Base-by-base conservation (phyloP, 768 basidiomycete species). In the Amanita polypyramis region DNA sequence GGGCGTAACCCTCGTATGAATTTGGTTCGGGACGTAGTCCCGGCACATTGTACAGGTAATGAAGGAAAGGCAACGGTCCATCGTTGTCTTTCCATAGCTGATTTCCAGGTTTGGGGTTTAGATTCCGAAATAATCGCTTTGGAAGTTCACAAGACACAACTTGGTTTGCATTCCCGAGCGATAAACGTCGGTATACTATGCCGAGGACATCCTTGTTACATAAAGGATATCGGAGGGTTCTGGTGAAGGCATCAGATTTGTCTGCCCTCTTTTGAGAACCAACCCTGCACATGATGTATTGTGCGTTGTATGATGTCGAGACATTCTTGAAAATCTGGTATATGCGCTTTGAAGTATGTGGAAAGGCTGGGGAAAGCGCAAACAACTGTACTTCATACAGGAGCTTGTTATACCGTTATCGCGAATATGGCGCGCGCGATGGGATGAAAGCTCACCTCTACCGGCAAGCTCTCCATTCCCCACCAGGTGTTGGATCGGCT, bases 1-100 rank as follows among this genome's bases (percentile, higher is more conserved):
- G 77, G 0, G 85, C 82, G 58, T 93, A 96, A 1, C 93, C 94
- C 2, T 76, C 70, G 61, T 87, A 72, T 6, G 85, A 76, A 60
- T 94, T 78, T 10, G 73, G 58, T 25, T 80, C 66, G 1, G 79
- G 74, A 1, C 56, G 48, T 17, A 71, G 55, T 14, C 58, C 63
- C 5, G 74, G 65, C 7, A 59, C 60, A 19, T 58, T 51, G 55
- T 74, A 80, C 14, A 89, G 65, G 55, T 75, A 75, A 35, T 67
- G 73, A 3, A 90, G 72, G 45, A 84, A 75, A 0, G 83, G 81
- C 4, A 89, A 56, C 0, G 82, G 84, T 2, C 74, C 60, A 52
- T 83, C 77, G 17, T 61, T 54, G 3, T 68, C 67, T 2, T 63
- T 66, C 78, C 79, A 81, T 25, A 51, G 35, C 29, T 35, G 44